These are phyloP conservation scores for Mollisia scopiformis DNA, from an alignment of 2,329 filamentous ascomycete species.

Conservation along the genomic window DNA sequence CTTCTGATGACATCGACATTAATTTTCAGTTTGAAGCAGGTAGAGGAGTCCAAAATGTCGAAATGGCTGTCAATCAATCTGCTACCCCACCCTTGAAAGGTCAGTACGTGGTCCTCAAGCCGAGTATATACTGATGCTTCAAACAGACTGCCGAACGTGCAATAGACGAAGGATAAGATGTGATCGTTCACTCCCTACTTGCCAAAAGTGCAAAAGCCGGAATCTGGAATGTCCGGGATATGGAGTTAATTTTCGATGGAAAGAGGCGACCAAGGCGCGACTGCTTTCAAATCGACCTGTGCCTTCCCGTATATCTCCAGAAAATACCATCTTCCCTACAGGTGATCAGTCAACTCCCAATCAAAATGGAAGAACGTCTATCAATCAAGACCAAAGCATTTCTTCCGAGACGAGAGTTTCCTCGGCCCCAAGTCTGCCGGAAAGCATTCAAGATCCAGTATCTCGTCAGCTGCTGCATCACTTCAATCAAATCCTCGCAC, in stretches of 20 bases:
- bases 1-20: neutral
- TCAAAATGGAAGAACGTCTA: neutral
- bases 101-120: neutral
- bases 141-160: slow-evolving; percentile 39
- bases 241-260: neutral
- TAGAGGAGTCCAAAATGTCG: too few relatives aligned
- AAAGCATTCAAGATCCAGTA: neutral
- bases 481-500: neutral
- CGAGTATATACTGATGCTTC: neutral
- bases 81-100: neutral
- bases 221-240: slow-evolving; percentile 20
- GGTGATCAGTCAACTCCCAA: too few relatives aligned
- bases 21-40: too few relatives aligned
- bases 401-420: neutral
- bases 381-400: neutral
- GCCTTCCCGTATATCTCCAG: too few relatives aligned
- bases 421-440: neutral
- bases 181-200: slow-evolving; percentile 39
- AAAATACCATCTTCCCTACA: too few relatives aligned
- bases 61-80: neutral
- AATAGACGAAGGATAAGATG: slow-evolving; percentile 41
- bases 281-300: too few relatives aligned
- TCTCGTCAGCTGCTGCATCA: neutral
- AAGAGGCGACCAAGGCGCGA: neutral
- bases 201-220: slow-evolving; percentile 40